Percentiles rank a stretch among this genome's conserved stretches.
Evolutionary conservation across 768 basidiomycete species (phyloP).

Genomic region (Dioszegia aurantiaca): DNA sequence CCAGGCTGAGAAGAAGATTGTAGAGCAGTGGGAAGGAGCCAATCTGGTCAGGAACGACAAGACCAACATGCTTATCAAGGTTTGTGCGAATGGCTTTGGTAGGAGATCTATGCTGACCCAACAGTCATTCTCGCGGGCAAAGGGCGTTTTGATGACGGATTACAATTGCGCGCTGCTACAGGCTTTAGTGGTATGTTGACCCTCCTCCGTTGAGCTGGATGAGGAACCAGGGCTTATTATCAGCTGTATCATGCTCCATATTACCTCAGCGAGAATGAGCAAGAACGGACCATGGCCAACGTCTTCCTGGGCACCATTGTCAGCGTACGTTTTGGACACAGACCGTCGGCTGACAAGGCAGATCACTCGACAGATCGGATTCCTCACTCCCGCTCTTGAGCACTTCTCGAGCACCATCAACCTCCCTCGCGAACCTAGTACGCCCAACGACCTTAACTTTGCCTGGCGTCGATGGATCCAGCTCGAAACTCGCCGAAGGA

Average conservation of each 20-base stretch:
- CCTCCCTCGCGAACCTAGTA: conserved; percentile 31
- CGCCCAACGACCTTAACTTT: conserved; percentile 44
- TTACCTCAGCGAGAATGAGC: conserved; percentile 40
- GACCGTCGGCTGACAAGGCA: conserved; percentile 11
- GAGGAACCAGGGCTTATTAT: too few species aligned
- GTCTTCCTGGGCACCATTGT: conserved; percentile 49
- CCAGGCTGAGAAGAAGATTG: conserved; percentile 25
- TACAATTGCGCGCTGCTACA: conserved; percentile 46
- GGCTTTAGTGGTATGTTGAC: conserved; percentile 30
- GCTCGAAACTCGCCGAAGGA: conserved; percentile 52
- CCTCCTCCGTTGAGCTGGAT: too few species aligned
- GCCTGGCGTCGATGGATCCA: conserved; percentile 53
- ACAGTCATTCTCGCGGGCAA: conserved; percentile 49
- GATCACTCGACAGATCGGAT: conserved; percentile 52
- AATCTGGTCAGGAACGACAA: conserved; percentile 49
- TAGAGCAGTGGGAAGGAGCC: conserved; percentile 36
- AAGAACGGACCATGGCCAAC: conserved; percentile 43
- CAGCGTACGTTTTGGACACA: conserved; percentile 30
- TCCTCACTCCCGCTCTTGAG: conserved; percentile 48
- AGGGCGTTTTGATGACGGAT: conserved; percentile 51
- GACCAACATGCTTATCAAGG: conserved; percentile 52
- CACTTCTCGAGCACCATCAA: conserved; percentile 35
- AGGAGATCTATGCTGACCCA: not conserved
- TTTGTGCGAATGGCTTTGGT: conserved; percentile 5
- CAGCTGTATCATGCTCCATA: conserved; percentile 45